A percentile compares a stretch with the other conserved stretches of the same genome.
These are phyloP conservation scores for Colletotrichum camelliae DNA, from an alignment of 2,329 filamentous ascomycete species.

Conservation along the genomic window DNA sequence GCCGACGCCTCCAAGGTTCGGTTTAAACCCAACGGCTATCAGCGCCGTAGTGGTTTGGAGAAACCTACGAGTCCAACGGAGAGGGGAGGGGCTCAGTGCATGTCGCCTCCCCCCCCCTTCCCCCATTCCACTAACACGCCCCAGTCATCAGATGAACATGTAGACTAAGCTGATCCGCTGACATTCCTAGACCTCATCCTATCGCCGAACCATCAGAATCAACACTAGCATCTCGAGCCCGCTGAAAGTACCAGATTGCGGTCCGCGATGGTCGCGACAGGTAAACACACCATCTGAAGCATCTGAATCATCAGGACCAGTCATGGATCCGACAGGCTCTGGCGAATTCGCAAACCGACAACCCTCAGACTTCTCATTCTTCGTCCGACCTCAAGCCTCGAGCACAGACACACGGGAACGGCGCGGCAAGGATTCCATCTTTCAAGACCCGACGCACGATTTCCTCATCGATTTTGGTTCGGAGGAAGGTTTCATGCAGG, in stretches of 20 bases:
- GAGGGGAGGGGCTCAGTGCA: conserved; percentile 6
- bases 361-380: conserved; percentile 25
- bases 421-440: conserved; percentile 37
- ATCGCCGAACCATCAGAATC: conserved; percentile 1
- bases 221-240: conserved; percentile 24
- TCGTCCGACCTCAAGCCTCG: conserved; percentile 26
- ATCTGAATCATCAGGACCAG: conserved; percentile 23
- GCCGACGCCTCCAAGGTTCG: conserved; percentile 2
- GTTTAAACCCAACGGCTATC: conserved; percentile 2
- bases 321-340: conserved; percentile 36
- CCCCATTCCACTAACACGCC: conserved; percentile 10
- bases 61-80: neutral
- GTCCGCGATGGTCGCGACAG: conserved; percentile 41
- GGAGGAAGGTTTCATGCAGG: conserved; percentile 58
- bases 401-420: conserved; percentile 23
- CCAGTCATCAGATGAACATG: conserved; percentile 8
- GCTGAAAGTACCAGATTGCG: conserved; percentile 33
- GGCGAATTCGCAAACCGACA: conserved; percentile 34
- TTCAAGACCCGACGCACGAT: conserved; percentile 50
- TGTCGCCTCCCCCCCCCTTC: neutral
- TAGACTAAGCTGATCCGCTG: conserved; percentile 17
- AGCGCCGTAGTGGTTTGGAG: neutral
- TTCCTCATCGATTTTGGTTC: conserved; percentile 63
- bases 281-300: conserved; percentile 28
- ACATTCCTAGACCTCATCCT: conserved; percentile 11